Conservation (phyloP, 1,139 yeast genomes). For the Suzukiozyma palmioleophila region DNA sequence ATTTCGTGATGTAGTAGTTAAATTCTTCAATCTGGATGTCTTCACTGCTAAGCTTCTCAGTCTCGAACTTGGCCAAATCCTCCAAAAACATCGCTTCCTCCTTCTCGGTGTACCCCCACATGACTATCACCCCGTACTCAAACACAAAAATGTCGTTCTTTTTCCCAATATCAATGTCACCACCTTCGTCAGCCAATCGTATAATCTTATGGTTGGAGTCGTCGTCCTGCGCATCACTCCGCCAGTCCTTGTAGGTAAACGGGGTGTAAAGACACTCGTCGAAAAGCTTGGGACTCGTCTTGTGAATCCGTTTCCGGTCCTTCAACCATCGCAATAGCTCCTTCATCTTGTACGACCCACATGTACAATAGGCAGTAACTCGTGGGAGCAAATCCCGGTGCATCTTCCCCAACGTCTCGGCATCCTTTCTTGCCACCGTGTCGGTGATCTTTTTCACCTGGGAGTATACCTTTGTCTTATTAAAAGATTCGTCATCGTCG, state of each 20-base stretch:
- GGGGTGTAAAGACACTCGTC: constrained; percentile 95
- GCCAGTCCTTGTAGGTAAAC: constrained; percentile 77
- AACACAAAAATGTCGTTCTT: constrained; percentile 80
- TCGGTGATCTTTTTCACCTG: constrained; percentile 84
- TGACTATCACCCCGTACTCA: constrained; percentile 90
- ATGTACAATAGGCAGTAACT: constrained; percentile 94
- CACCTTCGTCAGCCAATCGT: constrained; percentile 87
- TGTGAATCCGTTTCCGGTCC: constrained; percentile 68
- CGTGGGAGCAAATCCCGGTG: constrained; percentile 82
- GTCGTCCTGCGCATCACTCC: constrained; percentile 39
- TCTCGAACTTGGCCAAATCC: constrained; percentile 84
- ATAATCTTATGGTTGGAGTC: constrained; percentile 44
- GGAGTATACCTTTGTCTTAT: constrained; percentile 52
- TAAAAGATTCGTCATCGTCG: constrained; percentile 26
- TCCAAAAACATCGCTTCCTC: constrained; percentile 82
- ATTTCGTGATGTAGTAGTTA: constrained; percentile 86
- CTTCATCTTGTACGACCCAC: constrained; percentile 86
- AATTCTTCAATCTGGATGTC: constrained; percentile 93
- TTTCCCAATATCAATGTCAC: constrained; percentile 81
- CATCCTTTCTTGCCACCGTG: constrained; percentile 90
- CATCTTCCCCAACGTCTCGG: constrained; percentile 86
- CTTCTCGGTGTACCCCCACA: constrained; percentile 88
- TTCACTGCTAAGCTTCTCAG: constrained; percentile 83
- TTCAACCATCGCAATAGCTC: constrained; percentile 82
- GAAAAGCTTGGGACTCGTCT: constrained; percentile 79